Conservation (phyloP, 1,139 yeast species). For the Debaryomyces fabryi region DNA sequence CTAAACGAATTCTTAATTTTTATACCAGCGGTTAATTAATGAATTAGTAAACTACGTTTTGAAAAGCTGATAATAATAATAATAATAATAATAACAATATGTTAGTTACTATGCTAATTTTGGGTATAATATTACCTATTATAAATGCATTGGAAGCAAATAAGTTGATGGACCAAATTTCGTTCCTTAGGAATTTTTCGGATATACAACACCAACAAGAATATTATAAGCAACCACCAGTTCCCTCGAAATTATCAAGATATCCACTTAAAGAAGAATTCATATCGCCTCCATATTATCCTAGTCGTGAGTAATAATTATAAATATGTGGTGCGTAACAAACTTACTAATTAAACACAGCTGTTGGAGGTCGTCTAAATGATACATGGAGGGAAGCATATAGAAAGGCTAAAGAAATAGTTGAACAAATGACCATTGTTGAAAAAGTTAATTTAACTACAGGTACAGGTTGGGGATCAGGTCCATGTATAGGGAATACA, state of each 20-base stretch:
- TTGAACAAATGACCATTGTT: conserved; percentile 47
- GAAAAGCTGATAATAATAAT: background rate
- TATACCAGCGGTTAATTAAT: background rate
- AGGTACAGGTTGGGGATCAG: conserved; percentile 63
- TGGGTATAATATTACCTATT: background rate
- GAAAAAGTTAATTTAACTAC: conserved; percentile 60
- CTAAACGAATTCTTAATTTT: background rate
- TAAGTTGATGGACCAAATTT: conserved; percentile 10
- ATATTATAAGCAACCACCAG: conserved; percentile 38
- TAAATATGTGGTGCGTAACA: conserved; percentile 15
- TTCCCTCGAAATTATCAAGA: conserved; percentile 29
- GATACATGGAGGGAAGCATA: conserved; percentile 9
- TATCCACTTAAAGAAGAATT: conserved; percentile 30
- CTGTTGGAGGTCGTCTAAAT: conserved; percentile 32
- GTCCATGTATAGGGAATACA: conserved; percentile 67
- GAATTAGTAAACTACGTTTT: background rate
- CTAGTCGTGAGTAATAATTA: background rate
- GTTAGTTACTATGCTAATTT: background rate
- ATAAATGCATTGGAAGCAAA: conserved; percentile 5
- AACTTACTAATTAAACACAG: conserved; percentile 39
- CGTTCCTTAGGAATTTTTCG: conserved; percentile 12
- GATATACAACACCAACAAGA: conserved; percentile 29
- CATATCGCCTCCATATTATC: conserved; percentile 24
- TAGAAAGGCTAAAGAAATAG: conserved; percentile 8
- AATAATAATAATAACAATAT: background rate